A percentile compares a stretch with the other conserved stretches of the same genome.
phyloP scores from a whole-genome alignment of 345 rosid species.

The Gossypium sturtianum region DNA sequence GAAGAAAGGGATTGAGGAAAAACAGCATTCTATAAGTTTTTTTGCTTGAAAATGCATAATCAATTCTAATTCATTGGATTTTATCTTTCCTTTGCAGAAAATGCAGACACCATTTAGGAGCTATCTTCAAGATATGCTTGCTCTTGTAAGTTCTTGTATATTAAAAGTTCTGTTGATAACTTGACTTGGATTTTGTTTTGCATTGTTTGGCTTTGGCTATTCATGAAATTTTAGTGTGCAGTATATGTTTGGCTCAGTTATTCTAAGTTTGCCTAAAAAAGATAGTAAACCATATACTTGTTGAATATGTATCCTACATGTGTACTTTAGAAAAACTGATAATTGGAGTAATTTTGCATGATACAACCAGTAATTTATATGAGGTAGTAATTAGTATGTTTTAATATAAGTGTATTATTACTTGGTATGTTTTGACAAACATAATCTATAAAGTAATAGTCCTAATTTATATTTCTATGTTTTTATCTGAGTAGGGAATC shows the following conservation, averaged over 20 bases:
- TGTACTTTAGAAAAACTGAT: neutral
- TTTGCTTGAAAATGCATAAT: neutral
- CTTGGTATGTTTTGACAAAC: neutral
- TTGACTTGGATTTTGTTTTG: neutral
- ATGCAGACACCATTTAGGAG: conserved; percentile 89
- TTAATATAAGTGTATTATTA: neutral
- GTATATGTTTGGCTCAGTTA: too few species aligned
- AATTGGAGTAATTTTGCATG: too few species aligned
- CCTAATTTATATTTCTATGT: too few species aligned
- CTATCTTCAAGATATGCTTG: conserved; percentile 89
- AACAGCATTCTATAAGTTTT: neutral
- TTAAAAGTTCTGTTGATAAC: neutral
- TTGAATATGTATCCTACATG: neutral
- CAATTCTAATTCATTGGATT: neutral
- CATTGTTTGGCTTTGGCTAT: neutral
- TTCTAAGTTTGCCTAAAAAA: too few species aligned
- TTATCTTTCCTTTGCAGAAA: conserved; percentile 31
- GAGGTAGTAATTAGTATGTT: neutral
- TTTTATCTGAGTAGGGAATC: too few species aligned
- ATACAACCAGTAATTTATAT: too few species aligned
- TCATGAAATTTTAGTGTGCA: too few species aligned
- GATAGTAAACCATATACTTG: too few species aligned
- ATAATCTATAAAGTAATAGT: neutral
- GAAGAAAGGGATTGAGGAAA: neutral
- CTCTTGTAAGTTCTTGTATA: conserved; percentile 56